Percentiles rank a stretch among this genome's conserved stretches.
Conservation (phyloP, 2,329 filamentous ascomycete species). For the Chrysoporthe puriensis region DNA sequence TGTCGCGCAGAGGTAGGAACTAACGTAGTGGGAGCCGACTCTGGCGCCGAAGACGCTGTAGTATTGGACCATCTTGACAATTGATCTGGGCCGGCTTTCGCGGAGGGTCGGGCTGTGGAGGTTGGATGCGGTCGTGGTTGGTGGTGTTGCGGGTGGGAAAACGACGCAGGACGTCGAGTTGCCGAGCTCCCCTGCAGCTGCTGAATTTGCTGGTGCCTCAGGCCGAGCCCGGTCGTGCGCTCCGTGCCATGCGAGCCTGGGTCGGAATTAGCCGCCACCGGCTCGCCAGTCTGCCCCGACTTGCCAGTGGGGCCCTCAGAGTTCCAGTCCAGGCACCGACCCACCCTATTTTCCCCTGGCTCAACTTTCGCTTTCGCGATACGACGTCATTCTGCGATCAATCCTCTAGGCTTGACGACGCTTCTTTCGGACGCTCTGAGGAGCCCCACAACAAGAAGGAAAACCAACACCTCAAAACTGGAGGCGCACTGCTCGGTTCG, state of each 20-base stretch:
- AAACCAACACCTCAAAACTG: not conserved
- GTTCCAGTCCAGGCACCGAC: not conserved
- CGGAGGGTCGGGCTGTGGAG: conserved; percentile 36
- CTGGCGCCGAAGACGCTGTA: conserved; percentile 63
- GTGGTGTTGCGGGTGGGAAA: conserved; percentile 31
- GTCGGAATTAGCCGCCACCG: conserved; percentile 9
- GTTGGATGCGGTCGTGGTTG: conserved; percentile 35
- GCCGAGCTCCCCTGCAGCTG: conserved; percentile 27
- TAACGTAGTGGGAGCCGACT: conserved; percentile 64
- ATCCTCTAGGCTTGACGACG: conserved; percentile 9
- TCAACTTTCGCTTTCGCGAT: not conserved
- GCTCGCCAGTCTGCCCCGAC: not conserved
- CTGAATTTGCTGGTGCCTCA: conserved; percentile 31
- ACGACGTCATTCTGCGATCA: conserved; percentile 3
- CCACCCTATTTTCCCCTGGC: not conserved
- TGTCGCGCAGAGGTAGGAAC: conserved; percentile 37
- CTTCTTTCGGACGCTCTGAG: not conserved
- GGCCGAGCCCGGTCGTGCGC: conserved; percentile 12
- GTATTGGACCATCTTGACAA: conserved; percentile 51
- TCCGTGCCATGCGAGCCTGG: not conserved
- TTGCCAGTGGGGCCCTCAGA: not conserved
- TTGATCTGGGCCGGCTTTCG: conserved; percentile 33
- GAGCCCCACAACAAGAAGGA: not conserved
- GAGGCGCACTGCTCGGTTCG: not conserved
- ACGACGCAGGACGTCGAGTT: conserved; percentile 25